Evolutionary conservation across 2,329 filamentous ascomycete genomes (phyloP).

Genomic region (Spiromastix sp.): DNA sequence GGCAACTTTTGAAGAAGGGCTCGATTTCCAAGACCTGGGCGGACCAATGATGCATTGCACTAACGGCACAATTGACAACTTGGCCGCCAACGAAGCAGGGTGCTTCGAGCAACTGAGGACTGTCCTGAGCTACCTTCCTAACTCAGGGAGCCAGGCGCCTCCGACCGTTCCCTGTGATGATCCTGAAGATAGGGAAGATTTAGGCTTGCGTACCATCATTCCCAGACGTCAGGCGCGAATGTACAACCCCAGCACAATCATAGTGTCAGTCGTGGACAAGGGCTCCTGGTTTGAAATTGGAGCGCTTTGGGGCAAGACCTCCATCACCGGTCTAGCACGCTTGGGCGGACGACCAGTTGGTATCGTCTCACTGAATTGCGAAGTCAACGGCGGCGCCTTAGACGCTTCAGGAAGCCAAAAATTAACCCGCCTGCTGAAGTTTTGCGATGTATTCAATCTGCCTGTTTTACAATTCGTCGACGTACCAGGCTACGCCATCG

Average conservation of each 20-base stretch:
- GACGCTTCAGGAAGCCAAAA: constrained; percentile 53
- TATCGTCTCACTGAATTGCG: constrained; percentile 50
- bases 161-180: constrained; percentile 40
- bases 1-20: constrained; percentile 54
- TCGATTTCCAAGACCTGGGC: constrained; percentile 49
- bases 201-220: constrained; percentile 44
- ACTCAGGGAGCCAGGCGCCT: constrained; percentile 45
- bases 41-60: constrained; percentile 52
- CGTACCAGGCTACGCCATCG: constrained; percentile 52
- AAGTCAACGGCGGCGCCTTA: constrained; percentile 51
- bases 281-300: constrained; percentile 56
- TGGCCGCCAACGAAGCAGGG: constrained; percentile 49
- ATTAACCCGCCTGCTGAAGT: constrained; percentile 49
- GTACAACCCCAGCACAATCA: constrained; percentile 50
- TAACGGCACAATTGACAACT: constrained; percentile 57
- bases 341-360: constrained; percentile 48
- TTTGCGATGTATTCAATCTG: constrained; percentile 56
- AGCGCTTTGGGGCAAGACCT: constrained; percentile 50
- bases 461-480: constrained; percentile 55
- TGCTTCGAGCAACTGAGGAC: constrained; percentile 52
- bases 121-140: constrained; percentile 48
- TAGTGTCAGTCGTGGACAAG: constrained; percentile 45
- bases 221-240: constrained; percentile 48
- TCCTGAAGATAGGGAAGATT: constrained; percentile 38
- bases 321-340: constrained; percentile 51